Conservation (phyloP, 148 eudicot genomes). For the Nepenthes gracilis region DNA sequence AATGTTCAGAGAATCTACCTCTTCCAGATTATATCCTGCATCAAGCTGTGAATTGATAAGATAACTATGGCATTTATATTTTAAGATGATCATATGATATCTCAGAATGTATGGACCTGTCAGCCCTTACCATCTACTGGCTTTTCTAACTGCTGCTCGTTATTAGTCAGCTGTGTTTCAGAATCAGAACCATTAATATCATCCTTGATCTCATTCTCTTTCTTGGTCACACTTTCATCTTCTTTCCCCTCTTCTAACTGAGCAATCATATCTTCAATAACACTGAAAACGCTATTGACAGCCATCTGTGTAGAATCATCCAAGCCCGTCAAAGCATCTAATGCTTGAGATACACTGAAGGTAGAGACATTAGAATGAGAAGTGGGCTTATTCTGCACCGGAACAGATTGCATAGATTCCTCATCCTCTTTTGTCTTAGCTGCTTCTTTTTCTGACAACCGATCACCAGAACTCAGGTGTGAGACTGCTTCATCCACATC, state of each 20-base stretch:
- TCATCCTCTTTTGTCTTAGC: constrained; percentile 33
- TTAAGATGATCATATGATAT: constrained; percentile 1
- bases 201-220: constrained; percentile 18
- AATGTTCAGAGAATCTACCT: constrained; percentile 13
- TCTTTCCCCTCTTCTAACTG: constrained; percentile 56
- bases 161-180: constrained; percentile 6
- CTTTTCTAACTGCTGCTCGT: constrained; percentile 16
- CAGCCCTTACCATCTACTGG: constrained; percentile 14
- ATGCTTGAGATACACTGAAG: constrained; percentile 68
- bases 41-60: constrained; percentile 29
- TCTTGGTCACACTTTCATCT: constrained; percentile 13
- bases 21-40: constrained; percentile 22
- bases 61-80: constrained; percentile 6
- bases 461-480: constrained; percentile 23
- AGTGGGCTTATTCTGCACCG: constrained; percentile 22
- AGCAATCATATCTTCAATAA: constrained; percentile 73
- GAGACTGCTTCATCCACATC: constrained; percentile 25
- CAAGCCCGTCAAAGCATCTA: constrained; percentile 68
- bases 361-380: constrained; percentile 22
- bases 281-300: constrained; percentile 85
- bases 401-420: constrained; percentile 15
- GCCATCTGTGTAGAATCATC: constrained; percentile 97
- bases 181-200: constrained; percentile 8
- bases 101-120: constrained; percentile 7
- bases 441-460: constrained; percentile 29